Conservation (phyloP, 2,329 filamentous ascomycete species). For the Neopestalotiopsis sp. region DNA sequence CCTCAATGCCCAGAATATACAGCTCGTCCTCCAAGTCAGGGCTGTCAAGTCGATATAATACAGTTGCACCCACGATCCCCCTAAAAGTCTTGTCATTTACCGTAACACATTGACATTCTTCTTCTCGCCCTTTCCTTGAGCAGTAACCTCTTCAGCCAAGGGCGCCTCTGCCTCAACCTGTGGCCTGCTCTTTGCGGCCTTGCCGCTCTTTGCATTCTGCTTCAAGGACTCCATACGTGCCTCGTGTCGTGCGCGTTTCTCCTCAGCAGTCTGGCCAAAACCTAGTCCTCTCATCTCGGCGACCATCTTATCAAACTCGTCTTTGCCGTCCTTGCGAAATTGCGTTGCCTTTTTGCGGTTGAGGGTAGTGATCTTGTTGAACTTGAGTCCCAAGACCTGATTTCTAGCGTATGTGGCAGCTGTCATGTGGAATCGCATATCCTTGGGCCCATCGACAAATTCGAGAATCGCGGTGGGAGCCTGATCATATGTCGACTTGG, state of each 20-base stretch:
- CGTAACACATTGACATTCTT: conserved; percentile 13
- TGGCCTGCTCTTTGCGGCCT: not conserved
- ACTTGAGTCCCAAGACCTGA: conserved; percentile 55
- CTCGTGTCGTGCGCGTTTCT: conserved; percentile 9
- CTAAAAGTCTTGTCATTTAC: not conserved
- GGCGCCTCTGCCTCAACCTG: not conserved
- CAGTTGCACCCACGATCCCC: not conserved
- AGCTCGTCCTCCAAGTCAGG: not conserved
- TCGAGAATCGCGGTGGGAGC: conserved; percentile 90
- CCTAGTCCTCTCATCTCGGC: conserved; percentile 41
- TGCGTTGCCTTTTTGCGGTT: conserved; percentile 86
- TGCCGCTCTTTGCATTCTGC: conserved; percentile 6
- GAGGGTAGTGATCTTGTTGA: conserved; percentile 73
- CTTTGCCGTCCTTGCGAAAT: conserved; percentile 70
- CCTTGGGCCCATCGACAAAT: conserved; percentile 90
- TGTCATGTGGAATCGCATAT: conserved; percentile 94
- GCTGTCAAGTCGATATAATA: conserved; percentile 16
- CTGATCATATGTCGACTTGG: conserved; percentile 82
- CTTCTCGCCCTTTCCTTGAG: conserved; percentile 13
- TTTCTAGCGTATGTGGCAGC: conserved; percentile 80
- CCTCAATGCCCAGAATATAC: conserved; percentile 14
- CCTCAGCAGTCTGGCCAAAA: conserved; percentile 15
- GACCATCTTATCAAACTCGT: conserved; percentile 71
- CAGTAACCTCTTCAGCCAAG: not conserved
- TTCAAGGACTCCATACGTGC: not conserved